Evolutionary conservation across 805 yeast species (phyloP).

Genomic region (Candida yuanshanica): DNA sequence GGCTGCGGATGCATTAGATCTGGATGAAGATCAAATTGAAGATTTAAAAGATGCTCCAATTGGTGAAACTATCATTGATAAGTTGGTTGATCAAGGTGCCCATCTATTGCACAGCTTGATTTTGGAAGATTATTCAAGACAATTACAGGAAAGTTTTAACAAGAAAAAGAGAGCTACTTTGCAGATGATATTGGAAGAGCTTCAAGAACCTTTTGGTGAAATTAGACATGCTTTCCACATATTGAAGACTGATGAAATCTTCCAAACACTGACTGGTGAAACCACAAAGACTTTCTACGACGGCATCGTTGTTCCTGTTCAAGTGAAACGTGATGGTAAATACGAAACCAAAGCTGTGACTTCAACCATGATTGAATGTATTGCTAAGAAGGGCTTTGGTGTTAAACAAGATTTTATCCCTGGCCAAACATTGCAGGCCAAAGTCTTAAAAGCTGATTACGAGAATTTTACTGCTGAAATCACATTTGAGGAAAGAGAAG

Average conservation of each 20-base stretch:
- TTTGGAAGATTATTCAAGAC: constrained; percentile 87
- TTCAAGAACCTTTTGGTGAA: constrained; percentile 84
- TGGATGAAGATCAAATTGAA: constrained; percentile 88
- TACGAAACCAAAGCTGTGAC: constrained; percentile 40
- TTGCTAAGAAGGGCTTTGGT: constrained; percentile 42
- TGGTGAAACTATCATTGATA: constrained; percentile 64
- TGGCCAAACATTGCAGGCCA: constrained; percentile 87
- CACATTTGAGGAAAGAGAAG: constrained; percentile 62
- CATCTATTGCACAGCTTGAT: constrained; percentile 79
- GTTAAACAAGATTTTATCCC: constrained; percentile 39
- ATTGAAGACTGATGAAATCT: constrained; percentile 65
- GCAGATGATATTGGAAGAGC: constrained; percentile 79
- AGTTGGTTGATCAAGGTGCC: constrained; percentile 62
- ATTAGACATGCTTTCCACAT: constrained; percentile 66
- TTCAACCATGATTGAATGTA: constrained; percentile 62
- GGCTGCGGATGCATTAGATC: constrained; percentile 96
- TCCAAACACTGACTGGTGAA: constrained; percentile 88
- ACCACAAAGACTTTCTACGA: constrained; percentile 58
- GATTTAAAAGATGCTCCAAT: constrained; percentile 64
- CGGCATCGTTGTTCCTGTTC: constrained; percentile 73
- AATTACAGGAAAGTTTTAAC: constrained; percentile 67
- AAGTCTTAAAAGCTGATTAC: constrained; percentile 63
- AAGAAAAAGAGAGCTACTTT: constrained; percentile 73
- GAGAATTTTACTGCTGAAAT: constrained; percentile 69
- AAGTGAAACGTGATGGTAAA: constrained; percentile 54